phyloP scores from a whole-genome alignment of 2,329 filamentous ascomycete genomes.

The Sordariomycetes sp. region DNA sequence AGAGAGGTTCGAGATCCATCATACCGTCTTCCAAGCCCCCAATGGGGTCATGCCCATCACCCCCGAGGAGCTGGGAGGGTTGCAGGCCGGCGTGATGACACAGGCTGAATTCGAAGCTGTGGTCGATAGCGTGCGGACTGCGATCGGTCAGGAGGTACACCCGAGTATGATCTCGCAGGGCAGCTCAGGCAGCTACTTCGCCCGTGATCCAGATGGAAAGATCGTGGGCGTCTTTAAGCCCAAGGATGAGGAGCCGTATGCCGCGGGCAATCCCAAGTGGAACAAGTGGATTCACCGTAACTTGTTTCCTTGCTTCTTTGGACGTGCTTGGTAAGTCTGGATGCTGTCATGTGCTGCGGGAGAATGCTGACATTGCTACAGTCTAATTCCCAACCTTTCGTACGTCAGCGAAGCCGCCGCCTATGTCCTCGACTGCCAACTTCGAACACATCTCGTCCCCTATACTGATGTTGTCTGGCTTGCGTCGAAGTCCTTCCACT shows the following conservation, averaged over 20 bases:
- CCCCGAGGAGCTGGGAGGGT: slow-evolving; percentile 58
- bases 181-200: slow-evolving; percentile 97
- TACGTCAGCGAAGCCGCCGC: slow-evolving; percentile 97
- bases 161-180: slow-evolving; percentile 95
- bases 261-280: slow-evolving; percentile 96
- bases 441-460: slow-evolving; percentile 86
- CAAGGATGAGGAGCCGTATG: slow-evolving; percentile 97
- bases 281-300: slow-evolving; percentile 99
- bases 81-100: slow-evolving; percentile 59
- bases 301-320: slow-evolving; percentile 94
- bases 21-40: slow-evolving; percentile 91
- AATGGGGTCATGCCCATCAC: slow-evolving; percentile 78
- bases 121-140: slow-evolving; percentile 80
- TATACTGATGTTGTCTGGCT: slow-evolving; percentile 93
- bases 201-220: slow-evolving; percentile 81
- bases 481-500: slow-evolving; percentile 95
- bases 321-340: slow-evolving; percentile 65
- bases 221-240: slow-evolving; percentile 98
- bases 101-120: slow-evolving; percentile 77
- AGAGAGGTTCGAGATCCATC: slow-evolving; percentile 87
- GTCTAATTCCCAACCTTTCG: slow-evolving; percentile 90
- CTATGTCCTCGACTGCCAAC: slow-evolving; percentile 84
- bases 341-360: not conserved
- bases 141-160: slow-evolving; percentile 85
- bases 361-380: slow-evolving; percentile 17